Evolutionary conservation across 768 basidiomycete species (phyloP), one percentile per base, ranked within the genome.

Genomic region (Rhizopogon roseolus): DNA sequence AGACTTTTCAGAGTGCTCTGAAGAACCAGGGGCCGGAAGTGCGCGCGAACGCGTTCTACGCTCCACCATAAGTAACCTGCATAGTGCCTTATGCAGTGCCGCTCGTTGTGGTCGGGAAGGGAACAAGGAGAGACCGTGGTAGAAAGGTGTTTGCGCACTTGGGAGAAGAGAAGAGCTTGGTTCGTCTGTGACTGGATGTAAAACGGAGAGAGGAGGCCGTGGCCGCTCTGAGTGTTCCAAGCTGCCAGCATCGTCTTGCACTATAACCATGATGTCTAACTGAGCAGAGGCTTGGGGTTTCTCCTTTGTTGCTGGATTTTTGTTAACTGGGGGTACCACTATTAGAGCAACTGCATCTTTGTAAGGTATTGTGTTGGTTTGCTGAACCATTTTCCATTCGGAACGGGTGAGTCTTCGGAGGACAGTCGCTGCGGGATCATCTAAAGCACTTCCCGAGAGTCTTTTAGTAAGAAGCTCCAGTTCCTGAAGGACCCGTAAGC

Each of bases 401-500:
- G 68, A 68, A 37, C 80, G 75, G 14, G 86, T 85, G 11, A 93
- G 75, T 49, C 85, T 78, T 38, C 88, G 78, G 32, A 93, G 67
- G 45, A 86, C 58, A 19, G 76, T 70, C 58, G 64, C 43, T 60
- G 72, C 56, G 50, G 53, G 40, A n/a, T 57, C 57, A 27, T 56
- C 25, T 54, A 59, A 59, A 44, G 54, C 45, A 52, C 44, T 49
- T 59, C 27, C 53, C 57, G 73, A 66, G 42, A 86, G 64, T 6
- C 64, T 66, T 11, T 79, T 76, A 1, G 69, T 73, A 40, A 92
- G 66, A 5, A 90, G 65, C 38, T 84, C 76, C 6, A 93, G 68
- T 61, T 93, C 91, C 64, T 92, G 89, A 2, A 93, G 70, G 11
- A 90, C 78, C 16, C 90, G 82, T 13, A 87, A 66, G 42, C 89